Evolutionary conservation across 352 stramenopile species (phyloP), one percentile per base, ranked within the genome.

Genomic region (Peronospora farinosa): DNA sequence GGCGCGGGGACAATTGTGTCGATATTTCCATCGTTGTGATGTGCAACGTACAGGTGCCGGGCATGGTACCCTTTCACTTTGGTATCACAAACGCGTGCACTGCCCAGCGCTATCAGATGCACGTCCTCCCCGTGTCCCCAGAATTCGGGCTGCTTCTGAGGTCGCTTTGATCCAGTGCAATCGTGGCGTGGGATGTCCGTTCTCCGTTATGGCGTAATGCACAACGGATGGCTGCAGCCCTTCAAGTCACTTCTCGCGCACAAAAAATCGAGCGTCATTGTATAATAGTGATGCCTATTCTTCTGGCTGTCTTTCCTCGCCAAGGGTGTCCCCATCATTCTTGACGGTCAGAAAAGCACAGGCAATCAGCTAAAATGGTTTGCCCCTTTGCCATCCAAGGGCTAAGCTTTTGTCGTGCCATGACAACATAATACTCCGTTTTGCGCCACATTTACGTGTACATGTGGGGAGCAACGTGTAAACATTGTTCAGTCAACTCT

Each of bases 151-250:
- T 47, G 30, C 48, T 32, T 31, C 48, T 35, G 13, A 12, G 9
- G 9, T 17, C 32, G 4, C 31, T 47, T 40, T 47, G 30, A 28
- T 31, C 5, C 25, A 19, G 30, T 23, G 19, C 31, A 16, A 32
- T 5, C 7, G 28, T 51, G 30, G 28, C 51, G 44, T 58, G 42
- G 17, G 36, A 37, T 59, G 51, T 44, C 40, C 28, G 36, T 35
- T 52, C 11, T 15, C 28, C 21, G 19, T 37, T 54, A 40, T 54
- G 21, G 19, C 28, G 35, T 19, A 12, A 13, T 47, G n/a, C 17
- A 49, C 38, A 63, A 51, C 54, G 47, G 48, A 58, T 54, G 37
- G 48, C 56, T 27, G 33, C 31, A 37, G 31, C 13, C 12, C 47
- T 48, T 44, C 17, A 44, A 31, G 28, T 42, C 39, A 45, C 27